Conservation (phyloP, 176 grass and related monocot species). For the Oryza meridionalis region DNA sequence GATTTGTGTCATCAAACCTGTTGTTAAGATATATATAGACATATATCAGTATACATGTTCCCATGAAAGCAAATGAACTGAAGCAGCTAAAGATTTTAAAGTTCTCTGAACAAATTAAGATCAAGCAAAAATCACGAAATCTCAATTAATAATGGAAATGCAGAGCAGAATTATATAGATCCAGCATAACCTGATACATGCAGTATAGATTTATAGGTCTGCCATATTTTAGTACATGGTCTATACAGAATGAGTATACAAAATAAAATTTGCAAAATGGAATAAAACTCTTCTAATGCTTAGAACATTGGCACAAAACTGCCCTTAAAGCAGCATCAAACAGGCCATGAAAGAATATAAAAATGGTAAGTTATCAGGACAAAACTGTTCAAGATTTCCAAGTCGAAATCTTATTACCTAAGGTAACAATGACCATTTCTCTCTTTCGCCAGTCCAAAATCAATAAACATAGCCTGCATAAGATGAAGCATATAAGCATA, state of each 20-base stretch:
- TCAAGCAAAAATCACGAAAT: not conserved
- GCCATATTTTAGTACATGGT: constrained; percentile 3
- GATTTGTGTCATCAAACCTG: constrained; percentile 90
- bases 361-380: constrained; percentile 17
- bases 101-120: not conserved
- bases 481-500: constrained; percentile 41
- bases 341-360: not conserved
- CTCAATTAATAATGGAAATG: not conserved
- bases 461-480: constrained; percentile 97
- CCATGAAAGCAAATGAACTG: not conserved
- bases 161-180: not conserved
- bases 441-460: constrained; percentile 97
- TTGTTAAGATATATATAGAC: not conserved
- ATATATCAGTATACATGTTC: not conserved
- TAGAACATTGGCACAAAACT: not conserved
- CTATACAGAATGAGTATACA: not conserved
- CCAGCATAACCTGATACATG: not conserved
- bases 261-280: not conserved
- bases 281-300: not conserved
- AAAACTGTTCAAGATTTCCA: not conserved
- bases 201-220: not conserved
- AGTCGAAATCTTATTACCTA: constrained; percentile 55
- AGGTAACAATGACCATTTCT: constrained; percentile 90
- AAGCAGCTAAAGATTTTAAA: not conserved
- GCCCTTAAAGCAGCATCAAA: constrained; percentile 14